Evolutionary conservation across 2,329 filamentous ascomycete genomes (phyloP), one percentile per base, ranked within the genome.

Genomic region (Aspergillus flavus): DNA sequence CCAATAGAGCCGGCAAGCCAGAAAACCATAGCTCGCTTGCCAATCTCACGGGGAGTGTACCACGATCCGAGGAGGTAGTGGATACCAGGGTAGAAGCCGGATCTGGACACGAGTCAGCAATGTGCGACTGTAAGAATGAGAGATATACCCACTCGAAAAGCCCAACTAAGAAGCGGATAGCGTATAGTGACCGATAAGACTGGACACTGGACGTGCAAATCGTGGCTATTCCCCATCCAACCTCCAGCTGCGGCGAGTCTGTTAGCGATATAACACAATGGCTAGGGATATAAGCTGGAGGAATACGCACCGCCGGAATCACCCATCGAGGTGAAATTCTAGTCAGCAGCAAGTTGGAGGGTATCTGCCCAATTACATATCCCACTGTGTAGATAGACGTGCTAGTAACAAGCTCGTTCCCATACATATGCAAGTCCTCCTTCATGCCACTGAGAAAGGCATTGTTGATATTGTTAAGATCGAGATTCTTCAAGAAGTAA

Each of bases 331-430:
- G 81, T 0, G 76, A 78, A 0, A 83, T 64, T 16, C 81, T 65
- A 9, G 81, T 83, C 63, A 84, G 75, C 63, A 83, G 68, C 28
- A 84, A 66, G 61, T 83, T 83, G 52, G 69, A 73, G 0, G 81
- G 77, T 2, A 81, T 72, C 9, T 78, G 79, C 19, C 81, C 81
- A 30, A 84, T 70, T 34, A 84, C 79, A 30, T 79, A 79, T 53
- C 82, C 83, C n/a, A 83, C 78, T 26, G 75, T 80, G 69, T 82
- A 80, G 34, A 80, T 70, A 7, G 75, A 75, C 7, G 75, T 78
- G 67, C 75, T 78, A 9, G 75, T 74, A 9, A 78, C 78, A 19
- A 77, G 72, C 61, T 79, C 71, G 39, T 74, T 75, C 12, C 76
- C 75, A 36, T 72, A 71, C 68, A 78, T 75, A n/a, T 69, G 62